Evolutionary conservation across 78 protist species (phyloP).

Genomic region (Salpingoeca rosetta): DNA sequence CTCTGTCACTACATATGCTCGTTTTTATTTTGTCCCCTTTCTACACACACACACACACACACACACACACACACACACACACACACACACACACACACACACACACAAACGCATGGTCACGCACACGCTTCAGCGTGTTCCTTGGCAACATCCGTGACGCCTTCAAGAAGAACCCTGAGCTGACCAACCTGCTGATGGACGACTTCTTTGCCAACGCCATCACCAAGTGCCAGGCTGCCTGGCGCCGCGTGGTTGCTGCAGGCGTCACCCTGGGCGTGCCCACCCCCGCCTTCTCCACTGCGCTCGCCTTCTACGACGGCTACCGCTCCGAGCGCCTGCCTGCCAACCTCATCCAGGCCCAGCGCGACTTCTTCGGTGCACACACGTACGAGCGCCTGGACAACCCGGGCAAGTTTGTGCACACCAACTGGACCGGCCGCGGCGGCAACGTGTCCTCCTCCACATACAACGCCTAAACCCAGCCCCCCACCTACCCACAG

Average conservation of each 20-base stretch:
- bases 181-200: conserved; percentile 66
- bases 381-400: conserved; percentile 81
- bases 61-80: no score
- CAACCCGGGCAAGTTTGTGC: conserved; percentile 53
- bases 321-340: conserved; percentile 70
- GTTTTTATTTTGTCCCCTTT: no score
- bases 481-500: no score
- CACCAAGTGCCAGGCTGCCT: not conserved
- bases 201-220: conserved; percentile 33
- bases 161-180: conserved; percentile 55
- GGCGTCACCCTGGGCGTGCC: conserved; percentile 65
- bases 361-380: conserved; percentile 87
- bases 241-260: conserved; percentile 29
- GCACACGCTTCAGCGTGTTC: conserved; percentile 61
- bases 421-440: conserved; percentile 68
- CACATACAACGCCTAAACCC: conserved; percentile 5
- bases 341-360: conserved; percentile 67
- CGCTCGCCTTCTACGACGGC: conserved; percentile 78
- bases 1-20: no score
- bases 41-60: no score
- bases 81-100: no score
- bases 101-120: no score
- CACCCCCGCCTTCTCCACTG: conserved; percentile 77
- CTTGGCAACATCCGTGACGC: conserved; percentile 77
- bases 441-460: conserved; percentile 13